Base-by-base conservation (phyloP, 2,329 filamentous ascomycete species). In the Nigrospora osmanthi region DNA sequence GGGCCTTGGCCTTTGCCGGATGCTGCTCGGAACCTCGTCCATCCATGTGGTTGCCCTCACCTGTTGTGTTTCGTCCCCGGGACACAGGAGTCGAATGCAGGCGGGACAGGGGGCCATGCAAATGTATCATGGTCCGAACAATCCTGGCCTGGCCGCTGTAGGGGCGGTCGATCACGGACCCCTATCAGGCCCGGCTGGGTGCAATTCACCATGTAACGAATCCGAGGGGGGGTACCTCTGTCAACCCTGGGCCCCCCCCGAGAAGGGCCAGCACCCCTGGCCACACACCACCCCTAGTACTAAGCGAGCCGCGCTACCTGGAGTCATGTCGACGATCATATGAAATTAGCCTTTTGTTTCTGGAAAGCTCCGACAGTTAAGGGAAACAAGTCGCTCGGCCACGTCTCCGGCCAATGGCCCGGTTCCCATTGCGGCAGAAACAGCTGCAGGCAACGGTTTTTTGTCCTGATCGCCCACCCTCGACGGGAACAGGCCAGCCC, bases 281-380 rank as follows among this genome's bases (percentile, higher is more conserved):
- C 45, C 46, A 45, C 52, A 44, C 46, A 51, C 48, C 50, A 47
- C 50, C 51, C 53, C 51, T 42, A 53, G 53, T 51, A 39, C 49
- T 28, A 56, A 53, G 52, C 55, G 51, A 56, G 54, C 47, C 52
- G 52, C 23, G 23, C 54, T 51, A 57, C 53, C 48, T 54, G 45
- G 53, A 48, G 51, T 50, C 49, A 53, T 52, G 49, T 47, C 46
- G 53, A 50, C 51, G 53, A 55, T 57, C 55, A 54, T 53, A 54
- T 55, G 51, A 54, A 52, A 55, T 57, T 57, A 48, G 47, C 16
- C 48, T 47, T 54, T 53, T 47, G 53, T 54, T 56, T 54, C 50
- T 53, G 47, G 48, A 35, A 47, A 42, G 36, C 45, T 38, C 41
- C 44, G 36, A 45, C 17, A 34, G 17, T 36, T 33, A 23, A 30